These are phyloP conservation scores for Dacryopinax spathularia DNA, from an alignment of 768 basidiomycete genomes.

Conservation along the genomic window DNA sequence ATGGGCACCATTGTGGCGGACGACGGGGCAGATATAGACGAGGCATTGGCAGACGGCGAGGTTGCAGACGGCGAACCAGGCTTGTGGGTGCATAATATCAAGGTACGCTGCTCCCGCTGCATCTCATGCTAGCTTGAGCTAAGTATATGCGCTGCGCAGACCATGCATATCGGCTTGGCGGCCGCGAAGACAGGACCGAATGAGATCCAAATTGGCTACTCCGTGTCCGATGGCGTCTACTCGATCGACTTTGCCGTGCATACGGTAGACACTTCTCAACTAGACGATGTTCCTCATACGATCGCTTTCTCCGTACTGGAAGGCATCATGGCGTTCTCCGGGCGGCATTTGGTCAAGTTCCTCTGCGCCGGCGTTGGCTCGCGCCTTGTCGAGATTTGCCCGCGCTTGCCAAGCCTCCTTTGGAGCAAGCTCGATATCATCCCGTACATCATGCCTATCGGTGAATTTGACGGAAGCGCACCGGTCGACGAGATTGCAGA, in stretches of 20 bases:
- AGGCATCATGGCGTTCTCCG: background rate
- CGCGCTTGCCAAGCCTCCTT: constrained; percentile 71
- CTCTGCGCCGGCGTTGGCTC: constrained; percentile 69
- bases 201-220: constrained; percentile 53
- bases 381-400: constrained; percentile 40
- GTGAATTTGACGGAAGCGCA: background rate
- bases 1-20: background rate
- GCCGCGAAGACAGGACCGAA: background rate
- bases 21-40: background rate
- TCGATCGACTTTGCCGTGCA: constrained; percentile 60
- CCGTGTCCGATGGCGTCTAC: constrained; percentile 75
- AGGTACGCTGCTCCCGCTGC: background rate
- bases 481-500: constrained; percentile 26
- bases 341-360: constrained; percentile 68
- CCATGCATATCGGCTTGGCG: background rate
- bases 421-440: constrained; percentile 77
- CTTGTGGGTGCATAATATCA: background rate
- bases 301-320: background rate
- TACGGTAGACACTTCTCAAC: constrained; percentile 26
- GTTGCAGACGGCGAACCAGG: background rate
- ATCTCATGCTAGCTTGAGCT: background rate
- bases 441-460: constrained; percentile 40
- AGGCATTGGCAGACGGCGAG: background rate
- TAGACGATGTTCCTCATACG: background rate
- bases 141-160: background rate